Conservation (phyloP, 495 filamentous ascomycete species). For the Cercophora scortea region DNA sequence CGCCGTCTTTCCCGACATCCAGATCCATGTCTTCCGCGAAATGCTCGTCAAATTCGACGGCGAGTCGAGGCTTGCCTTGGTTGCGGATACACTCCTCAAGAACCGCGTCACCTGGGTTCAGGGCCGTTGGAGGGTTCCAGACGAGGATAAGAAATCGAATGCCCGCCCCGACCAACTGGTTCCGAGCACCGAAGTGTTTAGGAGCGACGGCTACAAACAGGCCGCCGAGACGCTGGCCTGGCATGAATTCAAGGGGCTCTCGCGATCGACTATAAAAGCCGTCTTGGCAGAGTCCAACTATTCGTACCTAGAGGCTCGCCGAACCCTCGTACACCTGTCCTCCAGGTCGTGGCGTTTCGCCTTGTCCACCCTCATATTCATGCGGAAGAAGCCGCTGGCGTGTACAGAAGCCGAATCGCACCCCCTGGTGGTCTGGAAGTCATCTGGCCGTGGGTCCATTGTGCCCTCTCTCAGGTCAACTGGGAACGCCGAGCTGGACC, state of each 20-base stretch:
- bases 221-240: conserved; percentile 54
- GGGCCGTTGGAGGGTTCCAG: conserved; percentile 58
- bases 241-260: conserved; percentile 79
- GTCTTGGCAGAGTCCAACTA: conserved; percentile 89
- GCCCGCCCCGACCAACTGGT: conserved; percentile 29
- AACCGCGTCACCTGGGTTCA: conserved; percentile 66
- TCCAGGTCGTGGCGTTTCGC: conserved; percentile 81
- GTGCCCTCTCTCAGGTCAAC: conserved; percentile 61
- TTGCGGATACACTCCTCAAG: conserved; percentile 77
- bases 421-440: conserved; percentile 58
- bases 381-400: conserved; percentile 57
- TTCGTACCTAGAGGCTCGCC: conserved; percentile 71
- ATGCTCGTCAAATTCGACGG: conserved; percentile 75
- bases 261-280: conserved; percentile 71
- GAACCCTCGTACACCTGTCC: conserved; percentile 64
- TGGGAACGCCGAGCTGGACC: conserved; percentile 69
- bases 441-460: conserved; percentile 36
- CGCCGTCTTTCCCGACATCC: conserved; percentile 77
- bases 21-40: conserved; percentile 87
- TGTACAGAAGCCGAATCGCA: conserved; percentile 43
- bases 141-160: conserved; percentile 12
- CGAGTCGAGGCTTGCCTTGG: conserved; percentile 74
- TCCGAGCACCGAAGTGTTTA: conserved; percentile 64
- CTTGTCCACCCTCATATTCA: conserved; percentile 58
- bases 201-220: conserved; percentile 61